Evolutionary conservation across 2,329 filamentous ascomycete genomes (phyloP), one percentile per base, ranked within the genome.

Genomic region (Bipolaris oryzae): DNA sequence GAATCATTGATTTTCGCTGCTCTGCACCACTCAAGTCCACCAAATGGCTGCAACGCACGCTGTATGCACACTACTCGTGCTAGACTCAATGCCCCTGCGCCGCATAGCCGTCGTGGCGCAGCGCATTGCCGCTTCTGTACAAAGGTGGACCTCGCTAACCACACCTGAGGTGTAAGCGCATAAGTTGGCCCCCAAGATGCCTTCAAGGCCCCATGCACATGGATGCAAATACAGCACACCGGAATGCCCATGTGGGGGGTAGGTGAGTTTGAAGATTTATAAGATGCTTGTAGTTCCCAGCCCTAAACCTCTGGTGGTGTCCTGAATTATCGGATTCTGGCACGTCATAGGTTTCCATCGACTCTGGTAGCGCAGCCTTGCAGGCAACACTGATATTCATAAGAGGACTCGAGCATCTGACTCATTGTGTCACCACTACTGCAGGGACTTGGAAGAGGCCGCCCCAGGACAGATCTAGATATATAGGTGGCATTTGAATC

Each of bases 41-140:
- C 6, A 10, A 5, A 25, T 28, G 23, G n/a, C 45, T 23, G n/a
- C 33, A 42, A 35, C 9, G 35, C 54, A 50, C 11, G 47, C 25
- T n/a, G 25, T 25, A 52, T n/a, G 20, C 20, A 52, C 41, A 47
- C 16, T 51, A 21, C 23, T 37, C 43, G 25, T 56, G 50, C 35
- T 47, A 48, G 28, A 47, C 44, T 33, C 35, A 38, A 16, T 44
- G 16, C 37, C 49, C 25, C 61, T 66, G 57, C 63, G 59, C 63
- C 63, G 63, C 61, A 66, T 52, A 57, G 41, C 63, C 60, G 60
- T 50, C 23, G 54, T 63, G 63, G 63, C 62, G 62, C 60, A 63
- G 58, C 47, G 49, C 54, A 44, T 52, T 47, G 38, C 60, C 57
- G 20, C 28, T 60, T 53, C 7, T 20, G 60, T 43, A 33, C 16